Evolutionary conservation across 208 protist genomes (phyloP), one percentile per base, ranked within the genome.

Genomic region (Leishmania gerbilli): DNA sequence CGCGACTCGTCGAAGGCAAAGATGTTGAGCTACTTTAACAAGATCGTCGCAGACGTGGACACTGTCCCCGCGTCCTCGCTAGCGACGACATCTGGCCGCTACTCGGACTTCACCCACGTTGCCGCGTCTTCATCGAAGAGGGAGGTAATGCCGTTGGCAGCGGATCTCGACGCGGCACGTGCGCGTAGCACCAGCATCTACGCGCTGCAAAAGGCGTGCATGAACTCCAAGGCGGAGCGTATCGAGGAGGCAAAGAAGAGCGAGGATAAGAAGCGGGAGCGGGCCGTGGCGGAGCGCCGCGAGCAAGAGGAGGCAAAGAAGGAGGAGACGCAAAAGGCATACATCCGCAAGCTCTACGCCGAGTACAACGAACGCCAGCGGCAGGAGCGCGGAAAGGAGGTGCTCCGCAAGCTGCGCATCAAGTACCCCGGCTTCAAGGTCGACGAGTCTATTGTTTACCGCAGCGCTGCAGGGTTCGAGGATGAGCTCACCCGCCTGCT

Each of bases 391-490:
- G 81, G 81, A 65, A 92, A 95, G 83, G 34, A 91, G 58, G 85
- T 95, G n/a, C 64, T 95, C 45, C 81, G 83, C 37, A 86, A 88
- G 42, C 86, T 97, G 47, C 84, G 87, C 60, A 79, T 89, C 55
- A 97, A 97, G 82, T 95, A 96, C 85, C 88, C 90, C 27, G 87
- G 92, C 64, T 91, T 97, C 69, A 85, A 82, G 55, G 84, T 93
- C 45, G 85, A 91, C 74, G 83, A 93, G 55, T 74, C 89, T 45
- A 80, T 95, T 31, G 85, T 87, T 3, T 81, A 86, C 67, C 86
- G 91, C 77, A 93, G 87, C 68, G 80, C 84, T 8, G 83, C 84
- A 31, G 85, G 83, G 56, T 95, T 97, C 76, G 90, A 93, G 81
- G 89, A 95, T 56, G 91, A 95, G 55, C 81, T 97, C 45, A 95